phyloP scores from a whole-genome alignment of 257 asterid genomes.

The Misopates orontium region DNA sequence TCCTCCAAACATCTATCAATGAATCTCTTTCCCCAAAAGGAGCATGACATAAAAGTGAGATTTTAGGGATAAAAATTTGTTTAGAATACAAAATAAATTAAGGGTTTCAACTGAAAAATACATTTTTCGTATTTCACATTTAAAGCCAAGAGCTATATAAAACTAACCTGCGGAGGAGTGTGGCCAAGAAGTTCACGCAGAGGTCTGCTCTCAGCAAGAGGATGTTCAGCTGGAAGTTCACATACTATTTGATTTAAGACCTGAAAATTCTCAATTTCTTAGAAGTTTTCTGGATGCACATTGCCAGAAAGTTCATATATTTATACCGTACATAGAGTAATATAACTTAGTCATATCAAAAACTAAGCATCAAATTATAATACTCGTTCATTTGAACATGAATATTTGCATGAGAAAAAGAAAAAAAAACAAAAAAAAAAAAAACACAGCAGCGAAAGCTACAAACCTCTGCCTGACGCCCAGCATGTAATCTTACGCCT shows the following conservation, averaged over 20 bases:
- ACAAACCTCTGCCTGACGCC: slow-evolving; percentile 97
- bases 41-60: no score
- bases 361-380: no score
- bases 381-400: no score
- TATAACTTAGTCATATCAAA: background rate
- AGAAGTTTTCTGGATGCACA: slow-evolving; percentile 21
- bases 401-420: background rate
- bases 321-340: background rate
- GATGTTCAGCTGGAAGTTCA: slow-evolving; percentile 97
- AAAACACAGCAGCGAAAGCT: slow-evolving; percentile 12
- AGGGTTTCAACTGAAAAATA: background rate
- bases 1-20: no score
- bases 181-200: slow-evolving; percentile 97
- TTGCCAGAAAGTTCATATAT: slow-evolving; percentile 8
- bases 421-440: no score
- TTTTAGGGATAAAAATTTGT: no score
- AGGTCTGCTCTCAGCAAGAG: slow-evolving; percentile 91
- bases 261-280: slow-evolving; percentile 42
- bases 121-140: slow-evolving; percentile 1
- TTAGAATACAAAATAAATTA: no score
- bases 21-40: no score
- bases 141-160: background rate
- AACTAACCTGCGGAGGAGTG: slow-evolving; percentile 86
- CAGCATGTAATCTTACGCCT: slow-evolving; percentile 95
- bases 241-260: slow-evolving; percentile 88